A percentile compares a stretch with the other conserved stretches of the same genome.
phyloP scores from a whole-genome alignment of 345 rosid genomes.

The Euclidium syriacum region DNA sequence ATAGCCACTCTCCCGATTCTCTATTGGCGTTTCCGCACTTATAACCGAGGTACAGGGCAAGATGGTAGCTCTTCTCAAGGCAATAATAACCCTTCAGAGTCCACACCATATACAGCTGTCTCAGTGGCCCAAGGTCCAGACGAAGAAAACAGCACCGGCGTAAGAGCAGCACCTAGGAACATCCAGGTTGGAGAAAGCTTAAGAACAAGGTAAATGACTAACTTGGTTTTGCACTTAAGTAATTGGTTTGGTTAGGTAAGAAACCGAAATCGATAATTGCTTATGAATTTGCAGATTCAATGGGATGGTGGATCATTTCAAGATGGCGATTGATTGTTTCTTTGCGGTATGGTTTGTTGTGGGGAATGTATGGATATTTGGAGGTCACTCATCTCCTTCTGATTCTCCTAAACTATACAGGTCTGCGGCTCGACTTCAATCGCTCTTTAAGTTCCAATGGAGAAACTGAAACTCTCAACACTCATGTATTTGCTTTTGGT shows the following conservation, averaged over 20 bases:
- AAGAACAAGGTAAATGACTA: slow-evolving; percentile 44
- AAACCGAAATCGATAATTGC: background rate
- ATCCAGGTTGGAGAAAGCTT: slow-evolving; percentile 34
- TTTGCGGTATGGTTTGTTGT: slow-evolving; percentile 97
- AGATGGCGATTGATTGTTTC: slow-evolving; percentile 89
- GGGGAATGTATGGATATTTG: slow-evolving; percentile 93
- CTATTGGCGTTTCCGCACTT: slow-evolving; percentile 65
- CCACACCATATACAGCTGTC: slow-evolving; percentile 57
- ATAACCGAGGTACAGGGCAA: slow-evolving; percentile 35
- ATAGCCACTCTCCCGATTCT: slow-evolving; percentile 75
- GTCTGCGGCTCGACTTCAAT: slow-evolving; percentile 26
- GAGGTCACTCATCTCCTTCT: slow-evolving; percentile 64
- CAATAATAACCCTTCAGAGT: slow-evolving; percentile 35
- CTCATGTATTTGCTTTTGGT: slow-evolving; percentile 7
- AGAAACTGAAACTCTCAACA: background rate
- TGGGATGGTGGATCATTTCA: slow-evolving; percentile 70
- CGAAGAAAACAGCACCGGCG: slow-evolving; percentile 39
- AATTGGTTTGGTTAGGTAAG: background rate
- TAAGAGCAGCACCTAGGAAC: slow-evolving; percentile 28
- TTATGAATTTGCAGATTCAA: slow-evolving; percentile 47
- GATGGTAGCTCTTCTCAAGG: slow-evolving; percentile 42
- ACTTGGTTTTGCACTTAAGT: background rate
- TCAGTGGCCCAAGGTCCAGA: slow-evolving; percentile 52
- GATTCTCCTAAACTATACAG: slow-evolving; percentile 91
- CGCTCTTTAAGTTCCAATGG: background rate